Evolutionary conservation across 148 eudicot genomes (phyloP).

Genomic region (Arctostaphylos glauca): DNA sequence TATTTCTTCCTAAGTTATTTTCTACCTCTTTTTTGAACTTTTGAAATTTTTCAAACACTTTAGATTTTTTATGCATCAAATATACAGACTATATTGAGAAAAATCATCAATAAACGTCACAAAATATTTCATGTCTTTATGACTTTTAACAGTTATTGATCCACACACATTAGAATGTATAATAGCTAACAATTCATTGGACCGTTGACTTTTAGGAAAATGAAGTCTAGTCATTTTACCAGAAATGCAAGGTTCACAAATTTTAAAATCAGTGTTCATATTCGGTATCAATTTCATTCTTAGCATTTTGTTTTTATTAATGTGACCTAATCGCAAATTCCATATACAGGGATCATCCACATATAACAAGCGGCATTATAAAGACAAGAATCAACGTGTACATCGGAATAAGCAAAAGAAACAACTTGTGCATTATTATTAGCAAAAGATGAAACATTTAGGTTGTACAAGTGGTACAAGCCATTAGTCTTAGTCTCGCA

Average conservation of each 20-base stretch:
- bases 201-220: background rate
- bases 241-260: background rate
- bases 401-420: background rate
- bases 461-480: background rate
- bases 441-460: background rate
- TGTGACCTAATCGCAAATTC: background rate
- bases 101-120: background rate
- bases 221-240: background rate
- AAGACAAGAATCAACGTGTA: background rate
- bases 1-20: background rate
- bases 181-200: background rate
- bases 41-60: background rate
- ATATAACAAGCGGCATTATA: background rate
- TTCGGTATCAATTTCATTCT: background rate
- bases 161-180: background rate
- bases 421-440: background rate
- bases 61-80: background rate
- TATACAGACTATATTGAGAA: background rate
- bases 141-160: background rate
- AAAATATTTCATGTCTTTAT: background rate
- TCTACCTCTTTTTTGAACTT: background rate
- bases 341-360: background rate
- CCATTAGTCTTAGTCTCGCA: background rate
- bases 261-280: background rate
- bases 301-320: background rate